Evolutionary conservation across 2,329 filamentous ascomycete species (phyloP).

Genomic region (Pseudocercospora fijiensis): DNA sequence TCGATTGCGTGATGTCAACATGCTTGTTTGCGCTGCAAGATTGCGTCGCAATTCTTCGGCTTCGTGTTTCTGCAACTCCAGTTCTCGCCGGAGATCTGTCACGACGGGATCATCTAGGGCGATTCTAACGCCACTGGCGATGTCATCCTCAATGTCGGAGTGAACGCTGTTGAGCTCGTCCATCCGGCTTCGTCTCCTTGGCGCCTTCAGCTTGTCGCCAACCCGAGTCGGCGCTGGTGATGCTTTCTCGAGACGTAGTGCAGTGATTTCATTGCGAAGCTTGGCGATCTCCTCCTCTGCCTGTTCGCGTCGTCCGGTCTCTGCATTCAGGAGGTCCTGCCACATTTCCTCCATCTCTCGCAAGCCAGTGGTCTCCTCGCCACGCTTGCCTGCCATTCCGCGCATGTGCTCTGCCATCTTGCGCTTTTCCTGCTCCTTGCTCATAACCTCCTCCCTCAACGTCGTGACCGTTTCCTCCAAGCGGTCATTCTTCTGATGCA

Average conservation of each 20-base stretch:
- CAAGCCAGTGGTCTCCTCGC: slow-evolving; percentile 31
- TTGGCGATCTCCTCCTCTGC: slow-evolving; percentile 83
- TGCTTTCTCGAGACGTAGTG: slow-evolving; percentile 46
- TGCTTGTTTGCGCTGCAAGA: slow-evolving; percentile 92
- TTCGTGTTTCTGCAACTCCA: slow-evolving; percentile 64
- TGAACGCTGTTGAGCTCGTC: slow-evolving; percentile 33
- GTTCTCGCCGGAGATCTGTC: slow-evolving; percentile 63
- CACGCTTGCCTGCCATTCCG: slow-evolving; percentile 47
- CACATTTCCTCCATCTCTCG: slow-evolving; percentile 70
- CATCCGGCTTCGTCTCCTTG: slow-evolving; percentile 35
- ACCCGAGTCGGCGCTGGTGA: slow-evolving; percentile 41
- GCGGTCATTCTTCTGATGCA: slow-evolving; percentile 82
- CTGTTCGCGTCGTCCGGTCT: slow-evolving; percentile 84
- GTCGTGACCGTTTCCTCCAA: slow-evolving; percentile 82
- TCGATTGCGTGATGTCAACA: slow-evolving; percentile 92
- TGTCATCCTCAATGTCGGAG: slow-evolving; percentile 42
- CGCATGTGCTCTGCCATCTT: slow-evolving; percentile 80
- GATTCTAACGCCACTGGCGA: slow-evolving; percentile 38
- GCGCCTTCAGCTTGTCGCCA: slow-evolving; percentile 42
- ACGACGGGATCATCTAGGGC: slow-evolving; percentile 57
- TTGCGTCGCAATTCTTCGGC: slow-evolving; percentile 90
- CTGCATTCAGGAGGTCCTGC: slow-evolving; percentile 91
- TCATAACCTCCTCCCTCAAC: slow-evolving; percentile 72
- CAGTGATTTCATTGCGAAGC: slow-evolving; percentile 77
- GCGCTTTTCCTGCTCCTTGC: slow-evolving; percentile 80